These are phyloP conservation scores for Geotrichum aggregatum DNA, from an alignment of 1,139 yeast species.

Conservation along the genomic window DNA sequence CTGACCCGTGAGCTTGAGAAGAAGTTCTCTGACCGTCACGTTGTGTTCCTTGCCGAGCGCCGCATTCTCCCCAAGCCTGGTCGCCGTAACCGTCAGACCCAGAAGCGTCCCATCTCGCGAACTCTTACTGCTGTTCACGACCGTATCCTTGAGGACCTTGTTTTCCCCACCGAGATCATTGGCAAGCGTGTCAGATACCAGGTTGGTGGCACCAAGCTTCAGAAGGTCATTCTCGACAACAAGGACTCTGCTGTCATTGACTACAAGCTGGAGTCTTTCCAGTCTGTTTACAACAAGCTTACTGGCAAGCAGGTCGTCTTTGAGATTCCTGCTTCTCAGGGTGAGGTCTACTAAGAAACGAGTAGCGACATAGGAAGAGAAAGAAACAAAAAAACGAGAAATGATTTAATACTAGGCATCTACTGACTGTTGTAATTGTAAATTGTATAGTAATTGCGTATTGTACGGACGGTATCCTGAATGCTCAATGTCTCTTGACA, in stretches of 20 bases:
- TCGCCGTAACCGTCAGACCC: conserved; percentile 76
- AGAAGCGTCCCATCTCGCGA: conserved; percentile 99
- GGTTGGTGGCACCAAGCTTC: conserved; percentile 98
- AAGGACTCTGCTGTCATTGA: conserved; percentile 97
- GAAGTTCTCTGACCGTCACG: conserved; percentile 99
- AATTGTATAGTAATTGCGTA: neutral
- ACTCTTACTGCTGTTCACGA: conserved; percentile 98
- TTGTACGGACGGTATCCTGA: no score
- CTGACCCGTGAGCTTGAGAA: conserved; percentile 99
- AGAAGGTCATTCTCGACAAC: conserved; percentile 96
- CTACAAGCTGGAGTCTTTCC: conserved; percentile 99
- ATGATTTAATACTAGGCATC: neutral
- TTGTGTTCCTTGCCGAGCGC: conserved; percentile 98
- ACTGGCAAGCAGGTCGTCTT: conserved; percentile 99
- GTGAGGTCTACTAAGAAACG: conserved; percentile 54
- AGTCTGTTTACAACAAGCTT: conserved; percentile 95
- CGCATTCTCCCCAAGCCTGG: conserved; percentile 96
- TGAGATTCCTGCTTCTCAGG: conserved; percentile 72
- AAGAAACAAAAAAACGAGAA: neutral
- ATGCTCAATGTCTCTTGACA: no score
- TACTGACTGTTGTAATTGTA: neutral
- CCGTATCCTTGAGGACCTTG: conserved; percentile 97
- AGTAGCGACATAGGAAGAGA: neutral
- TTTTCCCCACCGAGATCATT: conserved; percentile 98
- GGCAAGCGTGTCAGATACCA: conserved; percentile 99